Base-by-base conservation (phyloP, 805 yeast species). In the Ascoidea asiatica region DNA sequence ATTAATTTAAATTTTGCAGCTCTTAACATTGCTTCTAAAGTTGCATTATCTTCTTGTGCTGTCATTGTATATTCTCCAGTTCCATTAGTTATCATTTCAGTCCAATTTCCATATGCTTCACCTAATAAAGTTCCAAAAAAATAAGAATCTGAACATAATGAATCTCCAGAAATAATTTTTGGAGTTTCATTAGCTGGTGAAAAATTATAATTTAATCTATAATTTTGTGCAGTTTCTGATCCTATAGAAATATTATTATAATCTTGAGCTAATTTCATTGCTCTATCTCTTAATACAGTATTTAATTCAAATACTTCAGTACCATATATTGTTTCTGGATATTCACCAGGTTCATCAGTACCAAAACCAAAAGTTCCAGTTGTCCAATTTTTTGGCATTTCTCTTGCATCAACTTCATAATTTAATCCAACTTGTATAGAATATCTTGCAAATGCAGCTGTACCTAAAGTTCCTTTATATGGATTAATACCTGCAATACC, bases 401-500 rank as follows among this genome's bases (percentile, higher is more conserved):
- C 72, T 43, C 68, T 63, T 49, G 77, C 67, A 54, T 72, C 79
- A 22, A 75, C 66, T 59, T 76, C 74, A 57, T 77, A 75, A 56
- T 74, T 79, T 45, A 77, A 64, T 23, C 67, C 80, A 43, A 73
- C 79, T 55, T 75, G 81, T 43, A 79, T 73, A 7, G 82, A 79
- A 57, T 64, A 79, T 52, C 69, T 71, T 37, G 82, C 70, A 53
- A 74, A 74, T 1, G 81, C 70, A 42, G 72, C 83, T 19, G 78
- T 70, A 37, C 82, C 84, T 44, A 77, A 53, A 22, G 82, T 71
- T 44, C 75, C 77, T 50, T 62, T 55, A 39, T 62, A 49, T 23
- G 84, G 84, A 50, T 74, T 70, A 45, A 78, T 75, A 48, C 83
- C 84, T 11, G 77, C 82, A 55, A 78, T 79, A 56, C 85, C 85